phyloP scores from a whole-genome alignment of 2,329 filamentous ascomycete genomes.

The Falciphora oryzae region DNA sequence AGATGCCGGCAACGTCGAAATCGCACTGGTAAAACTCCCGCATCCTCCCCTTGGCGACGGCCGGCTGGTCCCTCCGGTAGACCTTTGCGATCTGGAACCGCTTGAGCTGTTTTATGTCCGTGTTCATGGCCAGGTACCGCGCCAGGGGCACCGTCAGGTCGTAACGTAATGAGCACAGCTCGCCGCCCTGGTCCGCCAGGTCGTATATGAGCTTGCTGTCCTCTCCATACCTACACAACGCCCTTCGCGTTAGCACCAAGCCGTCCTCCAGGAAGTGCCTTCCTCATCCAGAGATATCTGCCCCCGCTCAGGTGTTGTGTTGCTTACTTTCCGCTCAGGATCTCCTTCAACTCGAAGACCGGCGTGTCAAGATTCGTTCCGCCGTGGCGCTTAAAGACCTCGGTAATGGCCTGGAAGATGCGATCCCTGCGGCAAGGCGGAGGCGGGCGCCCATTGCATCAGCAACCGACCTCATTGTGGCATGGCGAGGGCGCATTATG shows the following conservation, averaged over 20 bases:
- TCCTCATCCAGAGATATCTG: background rate
- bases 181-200: constrained; percentile 75
- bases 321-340: constrained; percentile 37
- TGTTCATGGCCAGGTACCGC: constrained; percentile 89
- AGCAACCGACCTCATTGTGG: background rate
- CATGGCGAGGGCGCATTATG: background rate
- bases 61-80: constrained; percentile 45
- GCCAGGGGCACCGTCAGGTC: constrained; percentile 64
- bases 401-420: constrained; percentile 17
- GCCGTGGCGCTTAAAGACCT: constrained; percentile 50
- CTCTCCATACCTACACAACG: constrained; percentile 63
- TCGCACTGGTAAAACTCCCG: constrained; percentile 97
- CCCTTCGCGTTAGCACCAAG: constrained; percentile 9
- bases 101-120: constrained; percentile 76
- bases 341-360: constrained; percentile 73
- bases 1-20: constrained; percentile 85
- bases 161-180: constrained; percentile 75
- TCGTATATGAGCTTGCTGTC: constrained; percentile 69
- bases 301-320: constrained; percentile 19
- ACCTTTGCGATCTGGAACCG: constrained; percentile 95
- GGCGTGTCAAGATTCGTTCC: constrained; percentile 65
- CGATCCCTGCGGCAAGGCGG: constrained; percentile 5
- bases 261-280: background rate
- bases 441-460: background rate
- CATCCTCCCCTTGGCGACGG: constrained; percentile 88